These are phyloP conservation scores for Gautieria morchelliformis DNA, from an alignment of 768 basidiomycete genomes.

Conservation along the genomic window DNA sequence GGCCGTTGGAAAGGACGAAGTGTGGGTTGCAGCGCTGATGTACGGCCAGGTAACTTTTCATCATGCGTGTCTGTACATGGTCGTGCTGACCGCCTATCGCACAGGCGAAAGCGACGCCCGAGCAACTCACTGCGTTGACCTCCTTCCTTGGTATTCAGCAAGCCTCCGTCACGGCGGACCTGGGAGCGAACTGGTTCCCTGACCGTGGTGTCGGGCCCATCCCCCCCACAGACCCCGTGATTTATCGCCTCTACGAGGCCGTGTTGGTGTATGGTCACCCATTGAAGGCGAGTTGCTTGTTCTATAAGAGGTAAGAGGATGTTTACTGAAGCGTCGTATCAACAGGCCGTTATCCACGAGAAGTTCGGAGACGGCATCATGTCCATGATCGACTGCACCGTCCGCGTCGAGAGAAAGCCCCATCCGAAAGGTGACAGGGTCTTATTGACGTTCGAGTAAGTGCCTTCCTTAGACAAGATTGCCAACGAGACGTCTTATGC, in stretches of 20 bases:
- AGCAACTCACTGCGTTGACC: slow-evolving; percentile 48
- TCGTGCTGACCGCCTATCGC: neutral
- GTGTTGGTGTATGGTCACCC: slow-evolving; percentile 71
- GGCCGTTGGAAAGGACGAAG: slow-evolving; percentile 60
- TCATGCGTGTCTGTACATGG: neutral
- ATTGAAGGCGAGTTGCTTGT: slow-evolving; percentile 46
- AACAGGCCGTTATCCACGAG: slow-evolving; percentile 65
- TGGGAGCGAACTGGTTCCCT: slow-evolving; percentile 68
- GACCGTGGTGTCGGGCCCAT: slow-evolving; percentile 57
- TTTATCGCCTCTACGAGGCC: slow-evolving; percentile 76
- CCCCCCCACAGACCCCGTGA: slow-evolving; percentile 68
- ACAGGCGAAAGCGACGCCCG: slow-evolving; percentile 58
- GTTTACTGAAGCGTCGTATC: neutral
- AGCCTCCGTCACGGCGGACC: slow-evolving; percentile 28
- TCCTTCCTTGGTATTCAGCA: slow-evolving; percentile 39
- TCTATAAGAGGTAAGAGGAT: neutral
- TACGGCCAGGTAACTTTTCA: slow-evolving; percentile 55
- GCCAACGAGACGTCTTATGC: neutral
- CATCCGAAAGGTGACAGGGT: slow-evolving; percentile 77
- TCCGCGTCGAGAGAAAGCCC: slow-evolving; percentile 55
- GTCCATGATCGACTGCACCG: slow-evolving; percentile 81
- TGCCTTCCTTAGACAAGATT: slow-evolving; percentile 8
- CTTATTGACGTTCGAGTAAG: slow-evolving; percentile 71
- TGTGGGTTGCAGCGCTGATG: slow-evolving; percentile 77
- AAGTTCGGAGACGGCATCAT: slow-evolving; percentile 87